Percentiles rank a stretch among this genome's conserved stretches.
Conservation (phyloP, 805 yeast genomes). For the Candida montana region DNA sequence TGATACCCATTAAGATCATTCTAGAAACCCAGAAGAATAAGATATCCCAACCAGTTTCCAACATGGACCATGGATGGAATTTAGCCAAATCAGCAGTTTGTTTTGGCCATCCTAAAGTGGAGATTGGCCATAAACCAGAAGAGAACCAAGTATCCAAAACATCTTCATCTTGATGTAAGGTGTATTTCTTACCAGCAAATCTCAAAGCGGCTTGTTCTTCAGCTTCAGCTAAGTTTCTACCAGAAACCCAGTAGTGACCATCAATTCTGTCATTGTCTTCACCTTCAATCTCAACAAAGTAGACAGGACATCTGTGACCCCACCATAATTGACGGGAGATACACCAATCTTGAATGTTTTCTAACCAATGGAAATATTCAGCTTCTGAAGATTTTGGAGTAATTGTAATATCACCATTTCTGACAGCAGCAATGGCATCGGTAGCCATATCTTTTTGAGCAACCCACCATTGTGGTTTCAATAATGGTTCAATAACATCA, state of each 20-base stretch:
- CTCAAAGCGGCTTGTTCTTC: slow-evolving; percentile 67
- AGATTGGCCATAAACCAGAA: slow-evolving; percentile 96
- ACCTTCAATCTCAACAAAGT: slow-evolving; percentile 79
- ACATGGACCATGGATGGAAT: slow-evolving; percentile 87
- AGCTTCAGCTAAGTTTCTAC: slow-evolving; percentile 80
- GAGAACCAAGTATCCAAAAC: slow-evolving; percentile 99
- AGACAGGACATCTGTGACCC: slow-evolving; percentile 98
- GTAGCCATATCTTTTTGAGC: slow-evolving; percentile 83
- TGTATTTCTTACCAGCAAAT: slow-evolving; percentile 65
- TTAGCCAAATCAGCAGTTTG: slow-evolving; percentile 64
- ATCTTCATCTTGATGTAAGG: slow-evolving; percentile 93
- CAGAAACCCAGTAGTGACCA: slow-evolving; percentile 86
- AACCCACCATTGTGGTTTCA: slow-evolving; percentile 99
- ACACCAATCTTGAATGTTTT: slow-evolving; percentile 98
- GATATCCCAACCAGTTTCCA: slow-evolving; percentile 99
- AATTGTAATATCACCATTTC: slow-evolving; percentile 72
- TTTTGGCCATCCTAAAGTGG: slow-evolving; percentile 95
- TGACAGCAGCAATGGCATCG: slow-evolving; percentile 81
- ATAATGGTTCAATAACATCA: slow-evolving; percentile 90
- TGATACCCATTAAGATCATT: slow-evolving; percentile 88
- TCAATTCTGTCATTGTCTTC: slow-evolving; percentile 49
- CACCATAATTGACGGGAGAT: slow-evolving; percentile 91
- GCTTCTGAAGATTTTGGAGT: slow-evolving; percentile 86
- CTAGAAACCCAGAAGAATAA: slow-evolving; percentile 98
- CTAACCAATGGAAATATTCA: slow-evolving; percentile 94